Evolutionary conservation across 306 rosid genomes (phyloP).

Genomic region (Fagus crenata): DNA sequence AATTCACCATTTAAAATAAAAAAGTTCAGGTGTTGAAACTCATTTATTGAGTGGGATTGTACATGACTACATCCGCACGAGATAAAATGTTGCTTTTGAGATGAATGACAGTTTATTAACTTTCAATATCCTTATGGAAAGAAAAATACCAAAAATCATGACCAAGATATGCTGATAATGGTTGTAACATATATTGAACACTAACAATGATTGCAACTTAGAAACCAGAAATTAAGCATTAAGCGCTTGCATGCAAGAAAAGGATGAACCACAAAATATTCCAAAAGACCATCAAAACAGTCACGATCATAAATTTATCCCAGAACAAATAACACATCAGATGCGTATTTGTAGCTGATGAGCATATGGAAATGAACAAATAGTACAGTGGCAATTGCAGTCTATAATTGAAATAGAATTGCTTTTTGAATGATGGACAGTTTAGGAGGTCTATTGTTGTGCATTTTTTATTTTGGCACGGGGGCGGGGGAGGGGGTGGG

Average conservation of each 20-base stretch:
- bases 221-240: no score
- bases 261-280: background rate
- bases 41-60: no score
- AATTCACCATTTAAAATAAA: no score
- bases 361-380: background rate
- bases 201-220: background rate
- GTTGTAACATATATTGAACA: background rate
- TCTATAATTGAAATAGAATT: background rate
- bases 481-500: no score
- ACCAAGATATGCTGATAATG: background rate
- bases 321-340: background rate
- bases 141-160: background rate
- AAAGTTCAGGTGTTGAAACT: no score
- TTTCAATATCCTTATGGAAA: background rate
- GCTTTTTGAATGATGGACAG: background rate
- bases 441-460: background rate
- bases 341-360: no score
- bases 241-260: background rate
- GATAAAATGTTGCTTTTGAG: no score
- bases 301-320: background rate
- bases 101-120: no score
- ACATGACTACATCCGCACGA: no score
- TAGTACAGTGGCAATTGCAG: background rate
- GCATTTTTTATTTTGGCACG: background rate
- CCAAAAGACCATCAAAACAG: background rate